Evolutionary conservation across 192 early-diverging fungal genomes (phyloP).

Genomic region (Rhizophagus sp.): DNA sequence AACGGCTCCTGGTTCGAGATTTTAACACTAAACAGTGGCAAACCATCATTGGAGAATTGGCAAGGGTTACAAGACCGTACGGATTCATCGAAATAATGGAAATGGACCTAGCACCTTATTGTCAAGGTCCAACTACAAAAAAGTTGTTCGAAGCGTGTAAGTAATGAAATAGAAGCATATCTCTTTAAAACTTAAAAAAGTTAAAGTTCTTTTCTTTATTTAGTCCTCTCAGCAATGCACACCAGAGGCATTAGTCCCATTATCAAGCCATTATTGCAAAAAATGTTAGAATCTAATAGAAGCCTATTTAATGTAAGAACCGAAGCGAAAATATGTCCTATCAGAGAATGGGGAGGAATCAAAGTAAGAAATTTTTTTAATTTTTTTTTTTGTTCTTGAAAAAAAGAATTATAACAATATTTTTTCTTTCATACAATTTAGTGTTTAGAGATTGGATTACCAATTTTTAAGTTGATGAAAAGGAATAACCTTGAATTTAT

Average conservation of each 20-base stretch:
- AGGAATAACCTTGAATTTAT: background rate
- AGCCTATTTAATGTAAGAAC: background rate
- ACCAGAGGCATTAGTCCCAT: background rate
- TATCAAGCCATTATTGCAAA: background rate
- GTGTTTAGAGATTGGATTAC: background rate
- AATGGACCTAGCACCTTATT: background rate
- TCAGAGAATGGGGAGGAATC: background rate
- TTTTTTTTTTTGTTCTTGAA: background rate
- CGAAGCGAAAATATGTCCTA: background rate
- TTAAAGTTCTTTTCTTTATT: background rate
- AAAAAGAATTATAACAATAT: too few relatives aligned
- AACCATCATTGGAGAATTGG: background rate
- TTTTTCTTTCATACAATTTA: background rate
- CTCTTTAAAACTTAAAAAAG: background rate
- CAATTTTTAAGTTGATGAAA: background rate
- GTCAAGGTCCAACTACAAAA: background rate
- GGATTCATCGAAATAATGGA: background rate
- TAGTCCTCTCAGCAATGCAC: conserved; percentile 1
- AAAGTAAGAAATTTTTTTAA: background rate
- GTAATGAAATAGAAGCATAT: background rate
- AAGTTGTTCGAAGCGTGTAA: background rate
- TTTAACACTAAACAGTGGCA: background rate
- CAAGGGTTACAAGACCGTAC: background rate
- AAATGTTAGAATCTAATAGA: background rate
- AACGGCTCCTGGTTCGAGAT: background rate